phyloP scores from a whole-genome alignment of 1,284 basidiomycete species.

The Rhodofomes roseus region DNA sequence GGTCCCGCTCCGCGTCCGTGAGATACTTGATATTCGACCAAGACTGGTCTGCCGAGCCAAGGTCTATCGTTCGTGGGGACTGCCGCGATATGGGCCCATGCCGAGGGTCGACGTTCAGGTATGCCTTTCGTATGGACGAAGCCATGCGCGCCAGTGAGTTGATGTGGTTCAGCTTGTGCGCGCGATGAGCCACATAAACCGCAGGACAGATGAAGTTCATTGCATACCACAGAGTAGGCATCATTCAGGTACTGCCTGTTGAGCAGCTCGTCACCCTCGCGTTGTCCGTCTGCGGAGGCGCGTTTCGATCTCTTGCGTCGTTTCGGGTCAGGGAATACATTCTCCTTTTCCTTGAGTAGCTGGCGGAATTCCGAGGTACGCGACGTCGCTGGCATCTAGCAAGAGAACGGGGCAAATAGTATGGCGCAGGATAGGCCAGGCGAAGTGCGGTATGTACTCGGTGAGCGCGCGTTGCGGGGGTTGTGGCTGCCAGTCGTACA shows the following conservation, averaged over 20 bases:
- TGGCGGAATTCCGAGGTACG: conserved; percentile 60
- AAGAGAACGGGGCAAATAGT: background rate
- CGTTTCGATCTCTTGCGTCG: conserved; percentile 43
- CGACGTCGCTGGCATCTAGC: conserved; percentile 30
- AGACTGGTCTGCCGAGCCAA: conserved; percentile 45
- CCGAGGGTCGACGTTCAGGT: conserved; percentile 71
- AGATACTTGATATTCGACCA: conserved; percentile 73
- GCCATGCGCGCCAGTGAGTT: conserved; percentile 69
- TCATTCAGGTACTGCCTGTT: conserved; percentile 69
- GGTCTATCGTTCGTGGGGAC: conserved; percentile 50
- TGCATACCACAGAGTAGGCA: conserved; percentile 71
- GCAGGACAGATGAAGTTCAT: too few species aligned
- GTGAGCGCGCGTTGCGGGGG: background rate
- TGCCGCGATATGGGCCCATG: conserved; percentile 46
- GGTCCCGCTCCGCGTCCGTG: conserved; percentile 83
- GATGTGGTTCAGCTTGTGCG: conserved; percentile 68
- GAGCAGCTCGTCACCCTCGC: conserved; percentile 38
- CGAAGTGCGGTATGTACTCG: background rate
- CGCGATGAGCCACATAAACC: background rate
- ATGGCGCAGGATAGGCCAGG: background rate
- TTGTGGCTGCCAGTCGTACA: conserved; percentile 1
- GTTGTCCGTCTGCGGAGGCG: conserved; percentile 30
- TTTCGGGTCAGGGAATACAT: conserved; percentile 41
- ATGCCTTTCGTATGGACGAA: conserved; percentile 66
- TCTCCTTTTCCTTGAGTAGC: conserved; percentile 45